phyloP scores from a whole-genome alignment of 352 stramenopile species.

The Peronosclerospora sorghi region DNA sequence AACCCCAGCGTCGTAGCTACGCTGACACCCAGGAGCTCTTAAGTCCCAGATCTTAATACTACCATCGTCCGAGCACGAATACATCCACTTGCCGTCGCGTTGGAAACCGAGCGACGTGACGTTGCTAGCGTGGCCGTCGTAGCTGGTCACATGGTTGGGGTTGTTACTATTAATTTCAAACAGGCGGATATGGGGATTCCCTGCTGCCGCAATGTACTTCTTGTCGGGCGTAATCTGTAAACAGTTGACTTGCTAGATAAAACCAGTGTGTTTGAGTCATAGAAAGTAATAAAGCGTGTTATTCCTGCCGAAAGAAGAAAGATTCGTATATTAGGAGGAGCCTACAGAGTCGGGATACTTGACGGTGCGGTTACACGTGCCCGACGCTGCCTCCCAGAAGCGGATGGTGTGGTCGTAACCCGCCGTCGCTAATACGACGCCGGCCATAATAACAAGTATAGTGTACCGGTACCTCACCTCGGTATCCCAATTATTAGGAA shows the following conservation, averaged over 20 bases:
- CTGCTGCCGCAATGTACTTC: conserved; percentile 92
- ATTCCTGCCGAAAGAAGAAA: neutral
- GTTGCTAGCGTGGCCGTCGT: conserved; percentile 93
- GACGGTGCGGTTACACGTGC: conserved; percentile 91
- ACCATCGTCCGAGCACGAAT: conserved; percentile 94
- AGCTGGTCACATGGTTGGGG: conserved; percentile 90
- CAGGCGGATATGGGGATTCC: conserved; percentile 94
- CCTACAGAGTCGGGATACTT: conserved; percentile 91
- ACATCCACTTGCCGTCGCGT: conserved; percentile 95
- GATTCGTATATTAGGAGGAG: neutral
- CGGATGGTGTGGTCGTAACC: conserved; percentile 97
- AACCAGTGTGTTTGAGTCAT: neutral
- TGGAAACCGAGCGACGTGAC: conserved; percentile 98
- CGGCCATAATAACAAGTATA: conserved; percentile 35
- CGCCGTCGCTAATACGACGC: conserved; percentile 93
- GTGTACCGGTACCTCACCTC: neutral
- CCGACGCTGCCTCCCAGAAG: conserved; percentile 96
- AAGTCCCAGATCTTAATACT: conserved; percentile 93
- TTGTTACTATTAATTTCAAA: conserved; percentile 97
- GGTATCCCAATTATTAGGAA: too few species aligned
- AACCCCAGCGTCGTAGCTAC: conserved; percentile 80
- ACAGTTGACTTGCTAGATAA: conserved; percentile 89
- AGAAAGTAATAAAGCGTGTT: neutral
- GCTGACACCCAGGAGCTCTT: conserved; percentile 68
- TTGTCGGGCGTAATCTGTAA: conserved; percentile 96